Evolutionary conservation across 2,329 filamentous ascomycete species (phyloP), one percentile per base, ranked within the genome.

Genomic region (Fusarium xylarioides): DNA sequence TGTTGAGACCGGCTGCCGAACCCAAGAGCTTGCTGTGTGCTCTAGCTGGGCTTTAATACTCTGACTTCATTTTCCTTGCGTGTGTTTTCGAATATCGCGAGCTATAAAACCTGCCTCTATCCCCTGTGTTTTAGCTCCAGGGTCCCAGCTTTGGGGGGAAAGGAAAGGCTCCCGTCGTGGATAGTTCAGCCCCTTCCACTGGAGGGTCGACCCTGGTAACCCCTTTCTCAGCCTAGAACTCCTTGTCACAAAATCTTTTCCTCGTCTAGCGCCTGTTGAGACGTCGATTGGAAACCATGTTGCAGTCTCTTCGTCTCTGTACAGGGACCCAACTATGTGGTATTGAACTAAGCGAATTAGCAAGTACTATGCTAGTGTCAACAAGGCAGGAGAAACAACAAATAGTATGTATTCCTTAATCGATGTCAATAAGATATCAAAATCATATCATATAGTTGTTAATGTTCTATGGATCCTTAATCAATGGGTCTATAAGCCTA

Each of bases 1-100:
- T 56, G 43, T 60, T 68, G 70, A 71, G 70, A 61, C 70, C 70
- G 68, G 70, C 71, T 73, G 61, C 70, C 46, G 70, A 68, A 58
- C 28, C 56, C 35, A 49, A 58, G 23, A 61, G 32, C 18, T 54
- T 64, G 42, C n/a, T 49, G 62, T 50, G 66, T 46, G 58, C 55
- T 74, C 66, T 55, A 50, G 28, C 50, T 56, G 34, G 59, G 49
- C 50, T 73, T 74, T 71, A 73, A 74, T 74, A 74, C 70, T 71
- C 57, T 71, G 57, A 18, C 23, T 35, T 35, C 15, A 37, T 58
- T 40, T 30, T 40, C 43, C 26, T 54, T 62, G 23, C 34, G 19
- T 40, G 50, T 61, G 55, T 68, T 71, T 34, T 55, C 38, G 38
- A 55, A 50, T 58, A 69, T 69, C 68, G 70, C 71, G 57, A 68